A percentile compares a stretch with the other conserved stretches of the same genome.
phyloP scores from a whole-genome alignment of 768 basidiomycete species.

The Cytidiella melzeri region DNA sequence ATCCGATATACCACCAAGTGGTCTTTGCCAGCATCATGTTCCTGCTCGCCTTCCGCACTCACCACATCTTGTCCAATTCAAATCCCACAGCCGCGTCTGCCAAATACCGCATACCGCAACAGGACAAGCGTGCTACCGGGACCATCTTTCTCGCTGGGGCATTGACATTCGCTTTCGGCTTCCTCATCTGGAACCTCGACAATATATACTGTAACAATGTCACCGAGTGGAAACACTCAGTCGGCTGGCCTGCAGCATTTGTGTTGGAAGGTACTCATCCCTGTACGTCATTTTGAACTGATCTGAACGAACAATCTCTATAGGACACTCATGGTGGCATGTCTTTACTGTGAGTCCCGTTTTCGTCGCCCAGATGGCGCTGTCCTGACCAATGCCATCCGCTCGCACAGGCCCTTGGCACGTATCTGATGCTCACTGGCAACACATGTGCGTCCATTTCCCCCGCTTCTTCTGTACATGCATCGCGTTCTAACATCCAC shows the following conservation, averaged over 20 bases:
- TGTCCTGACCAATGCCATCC: slow-evolving; percentile 7
- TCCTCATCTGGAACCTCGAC: slow-evolving; percentile 76
- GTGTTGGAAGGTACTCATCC: slow-evolving; percentile 46
- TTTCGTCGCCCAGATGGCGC: neutral
- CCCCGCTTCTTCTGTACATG: neutral
- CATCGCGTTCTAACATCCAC: neutral
- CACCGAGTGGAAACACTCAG: slow-evolving; percentile 45
- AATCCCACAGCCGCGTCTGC: slow-evolving; percentile 22
- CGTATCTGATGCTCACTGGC: slow-evolving; percentile 29
- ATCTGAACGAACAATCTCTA: neutral
- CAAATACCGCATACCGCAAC: slow-evolving; percentile 31
- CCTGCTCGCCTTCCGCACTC: slow-evolving; percentile 38
- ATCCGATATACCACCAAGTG: slow-evolving; percentile 76
- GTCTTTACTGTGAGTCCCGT: slow-evolving; percentile 45
- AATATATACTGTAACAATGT: slow-evolving; percentile 64
- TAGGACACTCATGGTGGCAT: slow-evolving; percentile 76
- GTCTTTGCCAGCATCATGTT: slow-evolving; percentile 62
- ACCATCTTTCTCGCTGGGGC: slow-evolving; percentile 49
- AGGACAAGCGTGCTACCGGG: slow-evolving; percentile 35
- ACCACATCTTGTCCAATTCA: slow-evolving; percentile 45
- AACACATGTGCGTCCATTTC: slow-evolving; percentile 25
- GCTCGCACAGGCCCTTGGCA: slow-evolving; percentile 21
- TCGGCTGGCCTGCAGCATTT: slow-evolving; percentile 66
- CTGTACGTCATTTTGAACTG: neutral
- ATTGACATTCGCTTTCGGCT: slow-evolving; percentile 53